phyloP scores from a whole-genome alignment of 352 stramenopile species.

The Globisporangium lucens region DNA sequence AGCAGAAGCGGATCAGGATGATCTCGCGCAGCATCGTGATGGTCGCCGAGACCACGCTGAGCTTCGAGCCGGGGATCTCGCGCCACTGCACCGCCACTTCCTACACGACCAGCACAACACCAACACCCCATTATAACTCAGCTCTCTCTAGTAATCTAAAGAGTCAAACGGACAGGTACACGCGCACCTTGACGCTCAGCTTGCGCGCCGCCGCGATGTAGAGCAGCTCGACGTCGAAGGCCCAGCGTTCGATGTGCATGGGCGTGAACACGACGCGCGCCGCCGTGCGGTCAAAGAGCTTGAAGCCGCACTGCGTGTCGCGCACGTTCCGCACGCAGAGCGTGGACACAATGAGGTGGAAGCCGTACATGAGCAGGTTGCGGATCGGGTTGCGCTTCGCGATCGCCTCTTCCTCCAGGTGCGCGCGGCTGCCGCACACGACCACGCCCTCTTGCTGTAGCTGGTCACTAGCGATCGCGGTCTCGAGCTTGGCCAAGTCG shows the following conservation, averaged over 20 bases:
- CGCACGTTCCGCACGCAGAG: slow-evolving; percentile 84
- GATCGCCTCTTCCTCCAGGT: slow-evolving; percentile 85
- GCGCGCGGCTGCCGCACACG: slow-evolving; percentile 89
- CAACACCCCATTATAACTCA: background rate
- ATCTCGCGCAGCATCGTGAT: slow-evolving; percentile 93
- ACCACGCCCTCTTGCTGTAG: slow-evolving; percentile 44
- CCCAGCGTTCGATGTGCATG: slow-evolving; percentile 94
- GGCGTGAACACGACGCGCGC: slow-evolving; percentile 83
- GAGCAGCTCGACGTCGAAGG: slow-evolving; percentile 94
- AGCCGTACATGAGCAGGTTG: slow-evolving; percentile 92
- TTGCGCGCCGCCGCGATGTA: slow-evolving; percentile 70
- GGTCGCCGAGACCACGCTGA: slow-evolving; percentile 86
- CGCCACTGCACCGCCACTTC: slow-evolving; percentile 92
- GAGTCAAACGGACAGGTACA: background rate
- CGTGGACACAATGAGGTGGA: slow-evolving; percentile 89
- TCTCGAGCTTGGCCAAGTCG: slow-evolving; percentile 84
- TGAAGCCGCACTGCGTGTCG: slow-evolving; percentile 95
- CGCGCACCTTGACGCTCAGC: slow-evolving; percentile 56
- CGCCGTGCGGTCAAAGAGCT: slow-evolving; percentile 89
- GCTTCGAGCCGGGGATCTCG: slow-evolving; percentile 89
- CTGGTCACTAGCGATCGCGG: slow-evolving; percentile 37
- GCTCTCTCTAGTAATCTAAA: slow-evolving; percentile 1
- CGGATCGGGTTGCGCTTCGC: slow-evolving; percentile 82
- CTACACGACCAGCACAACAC: slow-evolving; percentile 30
- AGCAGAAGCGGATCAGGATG: slow-evolving; percentile 87